Base-by-base conservation (phyloP, 768 basidiomycete species). In the Pleurotus ostreatus region DNA sequence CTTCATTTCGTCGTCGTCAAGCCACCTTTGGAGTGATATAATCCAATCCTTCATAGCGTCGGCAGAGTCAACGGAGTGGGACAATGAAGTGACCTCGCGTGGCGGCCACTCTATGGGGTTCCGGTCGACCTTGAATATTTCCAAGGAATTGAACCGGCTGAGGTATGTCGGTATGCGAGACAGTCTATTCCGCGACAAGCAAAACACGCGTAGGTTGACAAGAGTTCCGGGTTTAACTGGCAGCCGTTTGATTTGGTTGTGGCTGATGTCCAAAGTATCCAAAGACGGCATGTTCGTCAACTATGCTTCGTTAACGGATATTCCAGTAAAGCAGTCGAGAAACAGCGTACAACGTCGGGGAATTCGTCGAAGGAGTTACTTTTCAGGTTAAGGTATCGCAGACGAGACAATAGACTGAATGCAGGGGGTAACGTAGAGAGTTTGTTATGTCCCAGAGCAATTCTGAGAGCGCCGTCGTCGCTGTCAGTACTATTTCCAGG, bases 41-140 rank as follows among this genome's bases (percentile, higher is more conserved):
- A 96, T 83, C 88, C 92, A 94, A 43, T 83, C 79, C 65, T 80
- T 81, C 76, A 86, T 82, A 15, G 74, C 74, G 49, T 82, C 77
- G 30, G 74, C 69, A 56, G 79, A 76, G 46, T 79, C 73, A 15
- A 67, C 60, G 23, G 77, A 74, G 44, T 67, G 71, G 9, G 71
- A 66, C 15, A 68, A 64, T 44, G 80, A 78, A 66, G 87, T 66
- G 12, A 88, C 72, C 47, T 73, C 57, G 59, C 74, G 79, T 5
- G 92, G 89, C 0, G 96, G 96, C 93, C 94, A 98, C 69, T 94
- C 89, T 39, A 97, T 80, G 2, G 95, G 95, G 66, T 99, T 98
- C 60, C 88, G 84, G 60, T 96, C 94, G 7, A 91, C 74, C 69
- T 92, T 92, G 62, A 98, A 77, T 30, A 97, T 80, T 46, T 84